phyloP scores from a whole-genome alignment of 2,329 filamentous ascomycete genomes.

The Trichoderma atroviride region DNA sequence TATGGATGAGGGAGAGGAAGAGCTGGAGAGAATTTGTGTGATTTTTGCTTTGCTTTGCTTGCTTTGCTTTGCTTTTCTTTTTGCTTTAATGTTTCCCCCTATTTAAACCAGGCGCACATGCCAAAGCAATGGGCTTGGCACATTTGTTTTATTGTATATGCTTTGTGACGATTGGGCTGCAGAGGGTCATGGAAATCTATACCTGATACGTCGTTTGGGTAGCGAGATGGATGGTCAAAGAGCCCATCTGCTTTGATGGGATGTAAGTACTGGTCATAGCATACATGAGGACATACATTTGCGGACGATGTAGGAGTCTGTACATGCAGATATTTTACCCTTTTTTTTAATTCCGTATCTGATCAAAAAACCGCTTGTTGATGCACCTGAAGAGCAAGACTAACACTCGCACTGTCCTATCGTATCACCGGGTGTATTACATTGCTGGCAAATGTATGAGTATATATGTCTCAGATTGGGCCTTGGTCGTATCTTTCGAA shows the following conservation, averaged over 20 bases:
- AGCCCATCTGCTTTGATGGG: constrained; percentile 9
- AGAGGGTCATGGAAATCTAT: constrained; percentile 17
- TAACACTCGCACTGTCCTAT: neutral
- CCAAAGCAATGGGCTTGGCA: constrained; percentile 22
- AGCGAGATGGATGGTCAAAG: constrained; percentile 22
- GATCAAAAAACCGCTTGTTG: neutral
- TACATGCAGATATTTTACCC: neutral
- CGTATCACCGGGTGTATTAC: neutral
- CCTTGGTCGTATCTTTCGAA: neutral
- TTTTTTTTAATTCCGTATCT: neutral
- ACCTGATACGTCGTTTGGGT: constrained; percentile 24
- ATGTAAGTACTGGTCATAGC: constrained; percentile 22
- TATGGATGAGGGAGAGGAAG: constrained; percentile 44
- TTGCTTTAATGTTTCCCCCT: constrained; percentile 14
- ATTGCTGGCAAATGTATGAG: neutral
- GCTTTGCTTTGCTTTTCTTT: neutral
- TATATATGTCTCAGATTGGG: neutral
- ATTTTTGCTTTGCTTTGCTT: neutral
- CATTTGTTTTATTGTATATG: constrained; percentile 24
- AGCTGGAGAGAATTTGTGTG: neutral
- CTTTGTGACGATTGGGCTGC: constrained; percentile 10
- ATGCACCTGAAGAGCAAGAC: neutral
- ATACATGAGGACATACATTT: constrained; percentile 22
- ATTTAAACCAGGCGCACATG: constrained; percentile 19
- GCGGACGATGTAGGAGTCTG: constrained; percentile 2